Percentiles rank a stretch among this genome's conserved stretches.
Conservation (phyloP, 2,329 filamentous ascomycete species). For the Geoglossum cookeanum region DNA sequence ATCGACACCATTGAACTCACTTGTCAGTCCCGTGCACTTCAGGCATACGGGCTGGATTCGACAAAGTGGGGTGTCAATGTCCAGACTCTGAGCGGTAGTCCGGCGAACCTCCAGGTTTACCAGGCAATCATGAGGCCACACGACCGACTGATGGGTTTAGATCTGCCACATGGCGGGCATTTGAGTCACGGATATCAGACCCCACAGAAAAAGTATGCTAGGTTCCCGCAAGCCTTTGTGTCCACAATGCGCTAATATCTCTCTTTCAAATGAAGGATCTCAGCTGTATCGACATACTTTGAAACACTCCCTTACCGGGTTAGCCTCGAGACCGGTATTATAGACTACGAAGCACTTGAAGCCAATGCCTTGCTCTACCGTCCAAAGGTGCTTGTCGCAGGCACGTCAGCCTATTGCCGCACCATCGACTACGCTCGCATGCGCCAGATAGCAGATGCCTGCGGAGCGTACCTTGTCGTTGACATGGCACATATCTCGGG, state of each 20-base stretch:
- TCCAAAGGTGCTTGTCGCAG: constrained; percentile 88
- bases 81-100: constrained; percentile 67
- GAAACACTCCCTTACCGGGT: constrained; percentile 96
- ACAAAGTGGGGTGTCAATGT: constrained; percentile 98
- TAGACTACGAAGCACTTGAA: constrained; percentile 87
- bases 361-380: constrained; percentile 83
- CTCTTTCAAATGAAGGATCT: constrained; percentile 42
- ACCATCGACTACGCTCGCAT: constrained; percentile 93
- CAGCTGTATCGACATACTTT: constrained; percentile 95
- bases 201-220: constrained; percentile 62
- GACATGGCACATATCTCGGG: constrained; percentile 99
- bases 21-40: constrained; percentile 84
- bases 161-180: constrained; percentile 86
- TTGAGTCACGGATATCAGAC: constrained; percentile 96
- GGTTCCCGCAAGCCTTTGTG: neutral
- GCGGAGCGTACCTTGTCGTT: constrained; percentile 85
- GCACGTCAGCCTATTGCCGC: constrained; percentile 95
- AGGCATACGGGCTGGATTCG: constrained; percentile 71
- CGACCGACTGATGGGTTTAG: constrained; percentile 90
- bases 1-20: constrained; percentile 92
- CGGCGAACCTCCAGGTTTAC: constrained; percentile 95
- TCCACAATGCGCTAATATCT: neutral
- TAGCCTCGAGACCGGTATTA: constrained; percentile 75
- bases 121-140: constrained; percentile 92
- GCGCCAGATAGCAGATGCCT: constrained; percentile 84